Base-by-base conservation (phyloP, 345 rosid species). In the Populus euphratica region DNA sequence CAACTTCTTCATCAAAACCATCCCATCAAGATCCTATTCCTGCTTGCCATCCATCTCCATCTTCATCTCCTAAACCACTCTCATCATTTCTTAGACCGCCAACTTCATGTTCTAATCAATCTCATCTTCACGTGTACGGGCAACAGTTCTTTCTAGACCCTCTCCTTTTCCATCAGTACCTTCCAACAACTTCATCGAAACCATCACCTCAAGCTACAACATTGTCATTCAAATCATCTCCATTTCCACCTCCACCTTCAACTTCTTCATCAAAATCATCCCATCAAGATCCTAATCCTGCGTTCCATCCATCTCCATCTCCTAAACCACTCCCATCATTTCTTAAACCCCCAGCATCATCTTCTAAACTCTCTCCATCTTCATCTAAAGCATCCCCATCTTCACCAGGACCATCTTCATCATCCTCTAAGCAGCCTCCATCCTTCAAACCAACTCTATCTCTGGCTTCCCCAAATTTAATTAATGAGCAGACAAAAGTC, bases 371-470 rank as follows among this genome's bases (percentile, higher is more conserved):
- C 4, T 38, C 73, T 2, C 10, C 79, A 50, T 50, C 49, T 49
- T 67, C 44, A 36, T 18, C 70, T 69, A 69, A 79, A 35, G 38
- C 78, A 41, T 31, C 76, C 47, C 25, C 62, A 13, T 77, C 36
- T 61, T n/a, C 63, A n/a, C 11, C 14, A 39, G 38, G 59, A 21
- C 65, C 49, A 63, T 29, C 64, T 73, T 41, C 52, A 6, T 73
- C 70, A 20, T 31, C 63, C 27, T 31, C 77, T 5, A 36, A 31
- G 33, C 8, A 63, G 21, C 68, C 41, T 73, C 29, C 50, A 12
- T 61, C 78, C 59, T 76, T 68, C 33, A 82, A 75, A 73, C 66
- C 80, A 54, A 79, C 75, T 68, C 75, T 77, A 31, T 71, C 69
- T 31, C 74, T 16, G 14, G 31, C 49, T 52, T 59, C 77, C 77